Evolutionary conservation across 495 filamentous ascomycete species (phyloP), one percentile per base, ranked within the genome.

Genomic region (Cercophora scortea): DNA sequence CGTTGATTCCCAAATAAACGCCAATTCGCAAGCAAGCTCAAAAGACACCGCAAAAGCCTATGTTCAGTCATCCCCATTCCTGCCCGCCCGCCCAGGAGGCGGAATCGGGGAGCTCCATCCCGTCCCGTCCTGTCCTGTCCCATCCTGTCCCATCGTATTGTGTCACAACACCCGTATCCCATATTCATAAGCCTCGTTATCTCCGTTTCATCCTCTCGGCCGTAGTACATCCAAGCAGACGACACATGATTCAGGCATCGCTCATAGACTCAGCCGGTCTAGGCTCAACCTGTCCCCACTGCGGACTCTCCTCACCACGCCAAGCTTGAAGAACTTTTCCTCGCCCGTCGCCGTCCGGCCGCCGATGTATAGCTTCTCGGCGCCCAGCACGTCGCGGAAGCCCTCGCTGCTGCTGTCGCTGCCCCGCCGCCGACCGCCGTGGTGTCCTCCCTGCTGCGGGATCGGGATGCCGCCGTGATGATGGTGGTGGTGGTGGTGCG

Each of bases 281-380:
- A 81, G 54, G 48, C 79, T 82, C 42, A 80, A 54, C 47, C 77
- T 60, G 55, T 81, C 79, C 34, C 76, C 70, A 58, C 79, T 83
- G 49, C 72, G 67, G 39, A 79, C 70, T 49, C 79, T 62, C 61
- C 75, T 69, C 40, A 81, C 78, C 10, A 81, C 76, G 17, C 79
- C 78, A 1, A 83, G 62, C 57, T 88, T 84, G 59, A 94, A 94
- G 65, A 90, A 95, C 61, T 83, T 77, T 67, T 96, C 90, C 61
- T 95, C 90, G 5, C 90, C 90, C 1, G 71, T 76, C n/a, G 88
- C 84, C 34, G 88, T 94, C 57, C 86, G 71, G 2, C 90, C 90
- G 3, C 90, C 90, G 48, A 96, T 88, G 67, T 92, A 96, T 84
- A 89, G 89, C 56, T 76, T 76, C 71, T 95, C 90, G 0, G 79